phyloP scores from a whole-genome alignment of 495 filamentous ascomycete species.

The Aspergillus asperescens region DNA sequence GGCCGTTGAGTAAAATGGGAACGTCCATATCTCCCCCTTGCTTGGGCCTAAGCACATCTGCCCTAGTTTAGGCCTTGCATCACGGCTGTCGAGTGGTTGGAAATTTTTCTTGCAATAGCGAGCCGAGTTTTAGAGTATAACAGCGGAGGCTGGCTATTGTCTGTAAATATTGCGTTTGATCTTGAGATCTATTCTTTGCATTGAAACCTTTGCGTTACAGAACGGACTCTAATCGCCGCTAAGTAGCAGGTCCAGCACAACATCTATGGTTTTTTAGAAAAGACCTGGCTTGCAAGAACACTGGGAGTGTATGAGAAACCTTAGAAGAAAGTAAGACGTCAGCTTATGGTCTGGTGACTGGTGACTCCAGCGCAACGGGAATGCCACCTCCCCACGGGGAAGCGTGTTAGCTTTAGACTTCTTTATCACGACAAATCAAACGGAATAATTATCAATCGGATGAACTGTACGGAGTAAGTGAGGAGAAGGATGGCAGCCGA shows the following conservation, averaged over 20 bases:
- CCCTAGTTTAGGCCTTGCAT: too few species aligned
- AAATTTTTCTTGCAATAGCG: too few species aligned
- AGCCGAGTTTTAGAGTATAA: too few species aligned
- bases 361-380: too few species aligned
- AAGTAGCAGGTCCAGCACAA: too few species aligned
- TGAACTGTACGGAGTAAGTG: background rate
- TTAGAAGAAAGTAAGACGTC: too few species aligned
- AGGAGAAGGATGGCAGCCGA: background rate
- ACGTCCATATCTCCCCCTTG: too few species aligned
- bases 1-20: constrained; percentile 32
- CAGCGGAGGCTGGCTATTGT: background rate
- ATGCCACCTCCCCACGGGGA: too few species aligned
- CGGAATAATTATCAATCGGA: background rate
- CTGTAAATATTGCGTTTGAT: background rate
- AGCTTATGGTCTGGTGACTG: background rate
- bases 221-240: background rate
- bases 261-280: too few species aligned
- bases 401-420: background rate
- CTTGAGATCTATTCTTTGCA: background rate
- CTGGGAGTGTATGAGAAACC: too few species aligned
- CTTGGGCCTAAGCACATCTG: background rate
- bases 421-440: background rate
- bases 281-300: too few species aligned
- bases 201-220: background rate
- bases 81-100: too few species aligned